phyloP scores from a whole-genome alignment of 352 stramenopile genomes.

The Phytophthora pinifolia region DNA sequence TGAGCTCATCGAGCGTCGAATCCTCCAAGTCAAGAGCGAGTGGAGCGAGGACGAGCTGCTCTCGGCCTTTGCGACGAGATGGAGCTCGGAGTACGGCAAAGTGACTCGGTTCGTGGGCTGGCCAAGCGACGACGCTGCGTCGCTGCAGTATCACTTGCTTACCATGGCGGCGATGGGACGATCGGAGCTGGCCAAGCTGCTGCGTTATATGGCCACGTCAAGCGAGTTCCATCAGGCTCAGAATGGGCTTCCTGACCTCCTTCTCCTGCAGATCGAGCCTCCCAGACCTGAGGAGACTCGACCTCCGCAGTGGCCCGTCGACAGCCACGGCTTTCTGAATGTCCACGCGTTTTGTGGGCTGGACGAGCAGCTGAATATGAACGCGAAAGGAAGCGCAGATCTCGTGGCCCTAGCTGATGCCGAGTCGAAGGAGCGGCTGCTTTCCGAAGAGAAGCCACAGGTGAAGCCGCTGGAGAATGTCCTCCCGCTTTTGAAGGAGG shows the following conservation, averaged over 20 bases:
- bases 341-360: conserved; percentile 57
- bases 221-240: conserved; percentile 68
- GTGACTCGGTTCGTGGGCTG: conserved; percentile 67
- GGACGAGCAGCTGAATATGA: conserved; percentile 55
- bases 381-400: conserved; percentile 20
- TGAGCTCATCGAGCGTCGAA: conserved; percentile 44
- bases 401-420: conserved; percentile 1
- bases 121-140: conserved; percentile 32
- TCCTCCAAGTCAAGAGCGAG: conserved; percentile 40
- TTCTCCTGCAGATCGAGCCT: conserved; percentile 45
- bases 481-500: conserved; percentile 18
- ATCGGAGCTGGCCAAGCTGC: conserved; percentile 38
- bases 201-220: conserved; percentile 71
- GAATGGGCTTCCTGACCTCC: conserved; percentile 71
- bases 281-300: background rate
- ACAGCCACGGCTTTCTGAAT: conserved; percentile 46
- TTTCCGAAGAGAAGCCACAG: conserved; percentile 16
- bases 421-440: background rate
- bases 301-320: conserved; percentile 16
- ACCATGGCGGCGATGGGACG: conserved; percentile 48
- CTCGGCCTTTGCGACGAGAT: conserved; percentile 33
- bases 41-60: conserved; percentile 57
- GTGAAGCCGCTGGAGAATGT: conserved; percentile 19
- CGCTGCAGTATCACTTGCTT: conserved; percentile 55
- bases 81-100: conserved; percentile 48